Percentiles rank a stretch among this genome's conserved stretches.
phyloP scores from a whole-genome alignment of 2,329 filamentous ascomycete species.

The Trichoderma afroharzianum region DNA sequence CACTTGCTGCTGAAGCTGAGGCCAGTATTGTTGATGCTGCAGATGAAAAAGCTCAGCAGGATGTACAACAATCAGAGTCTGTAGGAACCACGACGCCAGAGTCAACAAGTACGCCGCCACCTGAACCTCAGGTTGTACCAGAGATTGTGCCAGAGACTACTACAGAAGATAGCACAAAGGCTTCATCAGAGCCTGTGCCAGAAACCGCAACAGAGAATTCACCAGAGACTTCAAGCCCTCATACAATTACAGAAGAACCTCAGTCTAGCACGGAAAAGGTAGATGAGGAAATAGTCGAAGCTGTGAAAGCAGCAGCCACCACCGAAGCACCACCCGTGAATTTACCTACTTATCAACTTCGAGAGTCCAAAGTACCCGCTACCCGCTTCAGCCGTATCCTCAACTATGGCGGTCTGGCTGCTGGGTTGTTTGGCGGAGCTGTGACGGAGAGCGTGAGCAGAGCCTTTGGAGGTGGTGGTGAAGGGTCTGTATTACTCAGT shows the following conservation, averaged over 20 bases:
- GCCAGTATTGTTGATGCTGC: neutral
- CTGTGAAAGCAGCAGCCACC: slow-evolving; percentile 26
- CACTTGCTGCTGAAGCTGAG: neutral
- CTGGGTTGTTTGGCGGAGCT: slow-evolving; percentile 92
- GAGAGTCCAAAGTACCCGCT: slow-evolving; percentile 86
- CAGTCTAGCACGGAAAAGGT: neutral
- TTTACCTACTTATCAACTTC: slow-evolving; percentile 59
- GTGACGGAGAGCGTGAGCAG: slow-evolving; percentile 81
- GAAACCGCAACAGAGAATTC: too few relatives aligned
- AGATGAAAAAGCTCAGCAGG: neutral
- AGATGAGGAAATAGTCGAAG: slow-evolving; percentile 20
- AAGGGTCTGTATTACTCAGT: slow-evolving; percentile 82
- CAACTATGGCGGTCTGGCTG: slow-evolving; percentile 91
- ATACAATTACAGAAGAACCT: neutral
- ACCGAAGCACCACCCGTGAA: slow-evolving; percentile 17
- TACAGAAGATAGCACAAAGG: neutral
- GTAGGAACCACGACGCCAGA: neutral
- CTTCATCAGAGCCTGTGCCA: neutral
- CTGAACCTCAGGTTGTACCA: neutral
- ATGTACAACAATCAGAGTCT: neutral
- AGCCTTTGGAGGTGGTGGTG: slow-evolving; percentile 62
- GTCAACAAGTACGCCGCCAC: neutral
- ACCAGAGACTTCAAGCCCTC: neutral
- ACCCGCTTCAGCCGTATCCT: slow-evolving; percentile 82
- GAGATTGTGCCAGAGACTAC: neutral